phyloP scores from a whole-genome alignment of 2,329 filamentous ascomycete genomes.

The Trichophyton rubrum region DNA sequence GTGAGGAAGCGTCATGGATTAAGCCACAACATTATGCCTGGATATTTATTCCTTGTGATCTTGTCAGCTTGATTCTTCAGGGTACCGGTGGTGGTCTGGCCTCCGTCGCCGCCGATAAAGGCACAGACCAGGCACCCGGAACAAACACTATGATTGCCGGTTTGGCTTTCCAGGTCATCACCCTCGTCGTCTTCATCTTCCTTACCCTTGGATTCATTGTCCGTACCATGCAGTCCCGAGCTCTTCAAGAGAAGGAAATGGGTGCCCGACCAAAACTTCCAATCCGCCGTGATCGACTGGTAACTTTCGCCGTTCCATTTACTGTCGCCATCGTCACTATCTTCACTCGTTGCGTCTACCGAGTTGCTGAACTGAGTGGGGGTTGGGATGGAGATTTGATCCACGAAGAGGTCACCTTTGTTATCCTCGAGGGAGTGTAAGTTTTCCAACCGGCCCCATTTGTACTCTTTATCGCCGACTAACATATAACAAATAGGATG shows the following conservation, averaged over 20 bases:
- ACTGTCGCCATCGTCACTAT: conserved; percentile 33
- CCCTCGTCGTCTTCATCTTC: conserved; percentile 43
- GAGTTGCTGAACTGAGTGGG: conserved; percentile 38
- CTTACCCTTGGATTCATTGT: conserved; percentile 39
- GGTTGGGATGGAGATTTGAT: conserved; percentile 38
- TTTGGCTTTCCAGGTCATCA: conserved; percentile 48
- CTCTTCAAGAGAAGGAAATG: conserved; percentile 8
- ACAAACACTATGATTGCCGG: conserved; percentile 55
- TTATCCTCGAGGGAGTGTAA: conserved; percentile 40
- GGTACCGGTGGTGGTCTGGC: conserved; percentile 31
- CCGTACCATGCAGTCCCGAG: conserved; percentile 8
- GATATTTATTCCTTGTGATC: conserved; percentile 32
- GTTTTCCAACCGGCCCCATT: not conserved
- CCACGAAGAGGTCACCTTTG: conserved; percentile 39
- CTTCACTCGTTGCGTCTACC: conserved; percentile 38
- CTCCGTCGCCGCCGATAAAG: conserved; percentile 13
- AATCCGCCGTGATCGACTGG: conserved; percentile 21
- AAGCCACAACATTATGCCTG: conserved; percentile 23
- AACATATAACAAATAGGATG: conserved; percentile 6
- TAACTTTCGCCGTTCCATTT: conserved; percentile 30
- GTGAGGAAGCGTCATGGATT: conserved; percentile 30
- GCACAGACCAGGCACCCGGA: conserved; percentile 31
- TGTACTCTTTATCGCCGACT: not conserved
- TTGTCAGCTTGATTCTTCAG: conserved; percentile 33
- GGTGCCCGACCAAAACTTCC: conserved; percentile 5